Conservation (phyloP, 23 red algal genomes). For the Gracilaria vermiculophylla region DNA sequence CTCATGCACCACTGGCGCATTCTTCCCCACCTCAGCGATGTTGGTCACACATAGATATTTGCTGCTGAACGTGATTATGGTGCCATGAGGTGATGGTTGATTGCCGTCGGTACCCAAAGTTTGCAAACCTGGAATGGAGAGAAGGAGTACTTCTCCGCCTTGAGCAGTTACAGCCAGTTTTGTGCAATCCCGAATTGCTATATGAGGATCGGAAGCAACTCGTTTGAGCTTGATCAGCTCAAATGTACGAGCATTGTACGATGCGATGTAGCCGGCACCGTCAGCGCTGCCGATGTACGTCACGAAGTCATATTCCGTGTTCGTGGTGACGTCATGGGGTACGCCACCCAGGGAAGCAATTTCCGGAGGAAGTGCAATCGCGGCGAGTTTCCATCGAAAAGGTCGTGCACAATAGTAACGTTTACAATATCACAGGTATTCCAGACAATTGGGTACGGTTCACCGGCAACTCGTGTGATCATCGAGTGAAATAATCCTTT, state of each 20-base stretch:
- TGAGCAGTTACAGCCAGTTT: slow-evolving; percentile 18
- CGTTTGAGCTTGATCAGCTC: background rate
- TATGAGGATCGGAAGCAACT: slow-evolving; percentile 7
- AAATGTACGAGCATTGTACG: slow-evolving; percentile 34
- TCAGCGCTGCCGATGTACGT: slow-evolving; percentile 42
- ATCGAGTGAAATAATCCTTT: slow-evolving; percentile 50
- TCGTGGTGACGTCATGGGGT: slow-evolving; percentile 36
- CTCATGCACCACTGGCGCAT: slow-evolving; percentile 2
- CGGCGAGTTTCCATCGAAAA: slow-evolving; percentile 2
- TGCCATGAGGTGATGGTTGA: slow-evolving; percentile 48
- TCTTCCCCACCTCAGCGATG: slow-evolving; percentile 19
- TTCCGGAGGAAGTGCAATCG: background rate
- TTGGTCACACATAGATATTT: slow-evolving; percentile 15
- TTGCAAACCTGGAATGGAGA: background rate
- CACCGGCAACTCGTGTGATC: background rate
- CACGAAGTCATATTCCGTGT: slow-evolving; percentile 25
- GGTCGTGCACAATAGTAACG: slow-evolving; percentile 37
- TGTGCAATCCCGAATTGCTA: slow-evolving; percentile 16
- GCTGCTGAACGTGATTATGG: background rate
- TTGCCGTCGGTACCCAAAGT: background rate
- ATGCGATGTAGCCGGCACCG: slow-evolving; percentile 35
- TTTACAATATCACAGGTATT: slow-evolving; percentile 34
- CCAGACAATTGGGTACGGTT: slow-evolving; percentile 30
- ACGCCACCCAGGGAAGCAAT: slow-evolving; percentile 28
- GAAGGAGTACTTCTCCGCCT: slow-evolving; percentile 37